A percentile compares a stretch with the other conserved stretches of the same genome.
These are phyloP conservation scores for Xerocomus minutiporus DNA, from an alignment of 1,284 basidiomycete genomes.

Conservation along the genomic window DNA sequence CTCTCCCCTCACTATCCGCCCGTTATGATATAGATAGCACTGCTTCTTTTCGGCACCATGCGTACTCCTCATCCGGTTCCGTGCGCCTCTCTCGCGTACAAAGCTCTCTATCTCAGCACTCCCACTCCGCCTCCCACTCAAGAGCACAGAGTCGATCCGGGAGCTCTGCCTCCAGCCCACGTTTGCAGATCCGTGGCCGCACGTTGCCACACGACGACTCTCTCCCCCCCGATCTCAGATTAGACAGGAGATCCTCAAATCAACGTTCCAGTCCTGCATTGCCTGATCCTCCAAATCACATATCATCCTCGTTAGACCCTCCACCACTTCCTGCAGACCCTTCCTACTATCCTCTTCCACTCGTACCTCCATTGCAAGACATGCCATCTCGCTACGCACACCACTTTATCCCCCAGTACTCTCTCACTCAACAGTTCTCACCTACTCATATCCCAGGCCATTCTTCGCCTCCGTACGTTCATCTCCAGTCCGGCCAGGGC, in stretches of 20 bases:
- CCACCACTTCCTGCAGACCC: constrained; percentile 14
- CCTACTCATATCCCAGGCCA: constrained; percentile 25
- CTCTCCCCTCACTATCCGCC: constrained; percentile 5
- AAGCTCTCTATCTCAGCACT: constrained; percentile 30
- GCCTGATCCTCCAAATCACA: constrained; percentile 14
- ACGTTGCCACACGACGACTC: constrained; percentile 26
- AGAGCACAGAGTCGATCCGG: constrained; percentile 39
- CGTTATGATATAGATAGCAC: constrained; percentile 19
- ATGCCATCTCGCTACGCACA: constrained; percentile 22
- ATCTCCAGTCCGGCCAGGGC: constrained; percentile 24
- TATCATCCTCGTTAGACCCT: constrained; percentile 14
- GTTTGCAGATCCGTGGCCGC: constrained; percentile 33
- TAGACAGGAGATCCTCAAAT: constrained; percentile 16
- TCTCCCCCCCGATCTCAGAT: constrained; percentile 22
- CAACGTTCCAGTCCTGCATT: constrained; percentile 19
- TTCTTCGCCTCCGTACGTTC: constrained; percentile 26
- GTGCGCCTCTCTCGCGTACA: constrained; percentile 33
- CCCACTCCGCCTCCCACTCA: constrained; percentile 36
- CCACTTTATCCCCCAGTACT: constrained; percentile 20
- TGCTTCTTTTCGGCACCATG: constrained; percentile 24
- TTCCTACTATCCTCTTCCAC: constrained; percentile 14
- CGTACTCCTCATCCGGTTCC: constrained; percentile 26
- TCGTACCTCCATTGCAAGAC: constrained; percentile 20
- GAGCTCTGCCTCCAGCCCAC: constrained; percentile 43
- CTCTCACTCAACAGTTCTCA: constrained; percentile 24